These are phyloP conservation scores for Castanea crenata DNA, from an alignment of 306 rosid genomes.

Conservation along the genomic window DNA sequence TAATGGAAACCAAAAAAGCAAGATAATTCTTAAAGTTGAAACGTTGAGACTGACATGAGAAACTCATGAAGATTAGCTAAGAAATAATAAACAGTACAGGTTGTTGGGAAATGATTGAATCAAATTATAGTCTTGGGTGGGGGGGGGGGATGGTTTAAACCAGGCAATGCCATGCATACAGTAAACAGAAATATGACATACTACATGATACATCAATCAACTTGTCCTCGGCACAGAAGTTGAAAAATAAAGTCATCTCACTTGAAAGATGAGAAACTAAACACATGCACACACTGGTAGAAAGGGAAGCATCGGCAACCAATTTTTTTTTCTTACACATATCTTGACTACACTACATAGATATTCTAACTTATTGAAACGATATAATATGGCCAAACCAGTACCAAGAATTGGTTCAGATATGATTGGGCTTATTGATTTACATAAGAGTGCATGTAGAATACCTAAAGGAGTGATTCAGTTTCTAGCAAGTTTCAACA, in stretches of 20 bases:
- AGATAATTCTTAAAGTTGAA: neutral
- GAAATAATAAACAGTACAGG: neutral
- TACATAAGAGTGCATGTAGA: neutral
- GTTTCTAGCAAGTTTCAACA: conserved; percentile 5
- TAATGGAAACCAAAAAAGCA: neutral
- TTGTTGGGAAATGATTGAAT: neutral
- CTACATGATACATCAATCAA: neutral
- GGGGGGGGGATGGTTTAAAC: neutral
- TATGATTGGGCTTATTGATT: too few relatives aligned
- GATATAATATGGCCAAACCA: too few relatives aligned
- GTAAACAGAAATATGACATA: too few relatives aligned
- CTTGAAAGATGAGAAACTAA: neutral
- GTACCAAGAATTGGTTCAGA: too few relatives aligned
- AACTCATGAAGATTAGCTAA: neutral
- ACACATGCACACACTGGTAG: neutral
- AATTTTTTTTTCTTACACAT: neutral
- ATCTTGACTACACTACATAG: neutral
- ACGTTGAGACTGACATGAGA: neutral
- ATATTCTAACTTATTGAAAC: too few relatives aligned
- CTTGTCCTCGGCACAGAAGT: neutral
- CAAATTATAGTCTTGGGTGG: neutral
- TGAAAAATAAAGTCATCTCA: neutral
- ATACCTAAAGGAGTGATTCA: neutral
- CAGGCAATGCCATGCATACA: neutral
- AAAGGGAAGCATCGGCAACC: neutral